Percentiles rank a stretch among this genome's conserved stretches.
Conservation (phyloP, 192 early-diverging fungal species). For the Backusella tuberculispora region DNA sequence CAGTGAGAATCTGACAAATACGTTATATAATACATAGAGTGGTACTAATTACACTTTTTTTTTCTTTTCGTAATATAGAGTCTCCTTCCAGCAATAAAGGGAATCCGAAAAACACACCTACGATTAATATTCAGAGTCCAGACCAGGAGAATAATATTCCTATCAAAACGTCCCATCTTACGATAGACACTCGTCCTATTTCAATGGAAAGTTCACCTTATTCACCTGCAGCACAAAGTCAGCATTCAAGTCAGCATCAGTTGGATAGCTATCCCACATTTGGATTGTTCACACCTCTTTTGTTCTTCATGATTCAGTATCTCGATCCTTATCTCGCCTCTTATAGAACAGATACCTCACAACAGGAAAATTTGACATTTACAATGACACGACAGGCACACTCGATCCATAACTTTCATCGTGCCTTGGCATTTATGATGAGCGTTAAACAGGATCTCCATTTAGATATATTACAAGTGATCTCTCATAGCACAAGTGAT, state of each 20-base stretch:
- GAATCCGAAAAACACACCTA: constrained; percentile 23
- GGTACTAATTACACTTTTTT: not conserved
- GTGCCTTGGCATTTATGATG: constrained; percentile 51
- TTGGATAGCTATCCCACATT: constrained; percentile 45
- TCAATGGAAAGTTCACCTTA: constrained; percentile 17
- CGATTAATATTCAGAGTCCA: constrained; percentile 40
- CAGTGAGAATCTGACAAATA: not conserved
- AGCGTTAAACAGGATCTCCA: constrained; percentile 52
- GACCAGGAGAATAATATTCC: constrained; percentile 19
- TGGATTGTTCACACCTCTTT: constrained; percentile 54
- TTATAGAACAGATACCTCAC: not conserved
- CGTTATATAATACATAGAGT: not conserved
- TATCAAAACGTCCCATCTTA: constrained; percentile 6
- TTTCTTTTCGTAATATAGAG: not conserved
- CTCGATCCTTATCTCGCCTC: constrained; percentile 40
- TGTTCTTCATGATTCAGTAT: constrained; percentile 54
- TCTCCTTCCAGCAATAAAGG: constrained; percentile 5
- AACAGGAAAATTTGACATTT: constrained; percentile 17
- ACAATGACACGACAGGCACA: constrained; percentile 25
- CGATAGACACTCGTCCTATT: constrained; percentile 34
- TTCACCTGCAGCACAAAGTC: constrained; percentile 39
- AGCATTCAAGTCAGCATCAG: constrained; percentile 38
- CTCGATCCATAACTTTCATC: constrained; percentile 51
- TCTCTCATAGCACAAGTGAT: constrained; percentile 44
- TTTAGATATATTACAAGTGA: constrained; percentile 55